These are phyloP conservation scores for Geranomyces michiganensis DNA, from an alignment of 192 early-diverging fungal species.

Conservation along the genomic window DNA sequence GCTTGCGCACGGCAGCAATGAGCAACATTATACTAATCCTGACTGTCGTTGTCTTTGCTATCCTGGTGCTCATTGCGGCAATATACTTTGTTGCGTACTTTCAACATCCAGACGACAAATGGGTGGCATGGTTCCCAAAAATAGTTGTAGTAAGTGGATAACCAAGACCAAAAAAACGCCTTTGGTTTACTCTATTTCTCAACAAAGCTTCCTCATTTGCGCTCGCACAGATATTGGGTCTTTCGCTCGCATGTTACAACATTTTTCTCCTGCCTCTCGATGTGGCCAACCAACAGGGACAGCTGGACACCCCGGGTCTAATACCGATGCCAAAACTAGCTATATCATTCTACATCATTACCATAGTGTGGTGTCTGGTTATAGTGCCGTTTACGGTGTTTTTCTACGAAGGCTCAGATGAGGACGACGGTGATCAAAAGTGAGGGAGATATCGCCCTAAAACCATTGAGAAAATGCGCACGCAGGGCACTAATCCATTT, in stretches of 20 bases:
- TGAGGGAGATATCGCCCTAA: no score
- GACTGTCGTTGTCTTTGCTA: constrained; percentile 55
- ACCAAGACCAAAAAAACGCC: no score
- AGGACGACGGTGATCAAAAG: constrained; percentile 46
- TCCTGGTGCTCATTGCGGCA: constrained; percentile 54
- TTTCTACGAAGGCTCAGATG: constrained; percentile 65
- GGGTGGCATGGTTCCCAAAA: constrained; percentile 70
- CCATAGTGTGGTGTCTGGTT: constrained; percentile 51
- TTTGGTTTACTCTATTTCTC: no score
- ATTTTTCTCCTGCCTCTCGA: constrained; percentile 66
- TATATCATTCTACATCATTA: constrained; percentile 53
- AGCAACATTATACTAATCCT: constrained; percentile 55
- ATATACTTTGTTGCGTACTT: constrained; percentile 69
- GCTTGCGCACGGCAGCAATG: background rate
- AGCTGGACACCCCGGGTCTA: constrained; percentile 28
- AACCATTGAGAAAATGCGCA: no score
- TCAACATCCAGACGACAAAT: constrained; percentile 69
- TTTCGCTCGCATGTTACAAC: constrained; percentile 56
- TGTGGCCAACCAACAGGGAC: constrained; percentile 61
- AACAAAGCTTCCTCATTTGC: background rate
- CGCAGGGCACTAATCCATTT: no score
- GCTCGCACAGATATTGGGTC: constrained; percentile 43
- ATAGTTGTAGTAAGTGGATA: constrained; percentile 61
- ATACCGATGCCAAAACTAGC: constrained; percentile 58
- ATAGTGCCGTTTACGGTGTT: constrained; percentile 63